A percentile compares a stretch with the other conserved stretches of the same genome.
These are phyloP conservation scores for Phascolomyces articulosus DNA, from an alignment of 371 early-diverging fungal species.

Conservation along the genomic window DNA sequence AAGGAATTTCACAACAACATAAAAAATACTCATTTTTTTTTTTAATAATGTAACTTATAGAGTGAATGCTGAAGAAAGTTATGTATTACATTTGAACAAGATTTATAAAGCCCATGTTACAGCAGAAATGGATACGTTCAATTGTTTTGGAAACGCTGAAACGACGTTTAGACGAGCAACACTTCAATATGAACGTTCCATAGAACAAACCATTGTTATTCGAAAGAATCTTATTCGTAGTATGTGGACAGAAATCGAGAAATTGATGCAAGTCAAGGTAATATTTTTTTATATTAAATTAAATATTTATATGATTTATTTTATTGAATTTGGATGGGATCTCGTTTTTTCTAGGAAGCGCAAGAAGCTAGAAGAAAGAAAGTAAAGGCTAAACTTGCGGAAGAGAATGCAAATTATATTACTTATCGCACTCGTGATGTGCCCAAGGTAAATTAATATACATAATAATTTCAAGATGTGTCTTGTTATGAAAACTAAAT, in stretches of 20 bases:
- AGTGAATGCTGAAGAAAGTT: slow-evolving; percentile 45
- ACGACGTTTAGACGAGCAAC: slow-evolving; percentile 31
- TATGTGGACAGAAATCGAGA: slow-evolving; percentile 17
- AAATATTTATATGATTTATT: background rate
- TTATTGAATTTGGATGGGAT: background rate
- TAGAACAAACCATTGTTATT: slow-evolving; percentile 33
- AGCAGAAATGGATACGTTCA: slow-evolving; percentile 22
- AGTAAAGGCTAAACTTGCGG: slow-evolving; percentile 33
- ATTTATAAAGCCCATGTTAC: slow-evolving; percentile 25
- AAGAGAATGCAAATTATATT: slow-evolving; percentile 41
- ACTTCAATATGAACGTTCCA: slow-evolving; percentile 29
- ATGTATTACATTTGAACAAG: slow-evolving; percentile 30
- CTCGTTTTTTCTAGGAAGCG: slow-evolving; percentile 22
- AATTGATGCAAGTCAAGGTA: slow-evolving; percentile 19
- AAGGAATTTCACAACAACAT: too few relatives aligned
- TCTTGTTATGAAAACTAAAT: too few relatives aligned
- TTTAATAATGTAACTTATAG: slow-evolving; percentile 12
- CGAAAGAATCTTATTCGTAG: slow-evolving; percentile 25
- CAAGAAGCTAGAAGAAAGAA: slow-evolving; percentile 42
- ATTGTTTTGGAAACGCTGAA: slow-evolving; percentile 30
- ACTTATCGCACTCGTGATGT: slow-evolving; percentile 42
- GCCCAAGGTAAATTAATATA: slow-evolving; percentile 34
- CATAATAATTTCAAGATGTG: too few relatives aligned
- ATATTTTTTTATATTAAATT: background rate
- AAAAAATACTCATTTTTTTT: background rate